Evolutionary conservation across 2,329 filamentous ascomycete genomes (phyloP).

Genomic region (Penicillium olsonii): DNA sequence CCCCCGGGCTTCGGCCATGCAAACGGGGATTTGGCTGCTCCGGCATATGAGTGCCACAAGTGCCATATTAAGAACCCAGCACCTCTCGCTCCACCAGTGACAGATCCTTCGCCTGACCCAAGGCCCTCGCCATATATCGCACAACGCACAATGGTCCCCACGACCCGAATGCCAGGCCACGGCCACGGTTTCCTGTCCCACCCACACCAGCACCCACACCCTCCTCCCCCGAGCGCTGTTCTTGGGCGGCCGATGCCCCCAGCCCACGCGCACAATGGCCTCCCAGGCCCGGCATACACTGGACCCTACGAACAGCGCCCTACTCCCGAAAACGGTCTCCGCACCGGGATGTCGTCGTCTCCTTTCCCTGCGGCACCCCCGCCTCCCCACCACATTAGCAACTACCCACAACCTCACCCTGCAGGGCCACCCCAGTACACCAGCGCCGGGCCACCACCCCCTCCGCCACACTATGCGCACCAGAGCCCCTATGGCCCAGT

Average conservation of each 20-base stretch:
- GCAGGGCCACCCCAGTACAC: conserved; percentile 32
- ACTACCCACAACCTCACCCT: conserved; percentile 42
- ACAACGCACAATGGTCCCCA: conserved; percentile 37
- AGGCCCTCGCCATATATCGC: conserved; percentile 37
- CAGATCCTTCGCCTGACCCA: conserved; percentile 35
- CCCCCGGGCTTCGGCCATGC: conserved; percentile 27
- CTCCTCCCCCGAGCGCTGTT: conserved; percentile 23
- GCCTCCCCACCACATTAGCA: conserved; percentile 55
- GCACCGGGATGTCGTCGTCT: conserved; percentile 38
- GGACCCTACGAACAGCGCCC: conserved; percentile 40
- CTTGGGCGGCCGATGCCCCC: conserved; percentile 33
- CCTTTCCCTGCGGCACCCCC: conserved; percentile 44
- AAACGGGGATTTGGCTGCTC: conserved; percentile 33
- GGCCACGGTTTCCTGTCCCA: conserved; percentile 34
- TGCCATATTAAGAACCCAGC: conserved; percentile 56
- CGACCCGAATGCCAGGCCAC: conserved; percentile 28
- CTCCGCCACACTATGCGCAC: conserved; percentile 40
- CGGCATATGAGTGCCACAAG: conserved; percentile 72
- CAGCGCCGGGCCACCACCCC: conserved; percentile 36
- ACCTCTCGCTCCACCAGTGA: conserved; percentile 16
- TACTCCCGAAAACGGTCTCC: conserved; percentile 31
- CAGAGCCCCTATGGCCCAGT: conserved; percentile 42
- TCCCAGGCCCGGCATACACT: conserved; percentile 31
- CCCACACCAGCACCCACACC: conserved; percentile 25
- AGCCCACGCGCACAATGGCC: conserved; percentile 28